Evolutionary conservation across 2,329 filamentous ascomycete genomes (phyloP), one percentile per base, ranked within the genome.

Genomic region (Trichoderma sp.): DNA sequence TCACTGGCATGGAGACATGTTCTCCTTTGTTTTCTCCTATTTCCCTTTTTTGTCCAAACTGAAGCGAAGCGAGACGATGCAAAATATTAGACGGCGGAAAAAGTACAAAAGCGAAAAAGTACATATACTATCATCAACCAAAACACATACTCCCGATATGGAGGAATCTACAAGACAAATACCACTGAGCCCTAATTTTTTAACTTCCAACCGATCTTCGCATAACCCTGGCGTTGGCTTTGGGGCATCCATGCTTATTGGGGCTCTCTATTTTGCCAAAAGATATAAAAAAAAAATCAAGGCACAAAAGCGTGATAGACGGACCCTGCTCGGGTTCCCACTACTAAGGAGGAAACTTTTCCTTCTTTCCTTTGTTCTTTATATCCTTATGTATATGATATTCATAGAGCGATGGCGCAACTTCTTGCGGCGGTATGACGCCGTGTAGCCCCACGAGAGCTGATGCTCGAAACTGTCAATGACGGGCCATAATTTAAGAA

Each of bases 331-430:
- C 31, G 14, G 14, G 6, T 29, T 24, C 8, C 19, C 11, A 4
- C 27, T 3, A 19, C 14, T 43, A 13, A 3, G 5, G 35, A 21
- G 19, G 35, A 24, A 24, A 2, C 11, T 11, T 33, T 24, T 10
- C 1, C 29, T 40, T 24, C 14, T 35, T 43, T 56, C 21, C 13
- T 43, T 14, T 57, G 24, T 19, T 33, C 14, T 62, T 8, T 49
- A 6, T 27, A 47, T 57, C 5, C 19, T 14, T 65, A 43, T 58
- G 31, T 21, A 13, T 24, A 13, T 29, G 13, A 47, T 66, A 29
- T 59, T 52, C 55, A 59, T 67, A 67, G 63, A 67, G 63, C 63
- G 55, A 59, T 52, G 63, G 63, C 63, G 63, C 63, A 67, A 52
- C 31, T 55, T 49, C 7, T 49, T 19, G 11, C 14, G 63, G 55